Evolutionary conservation across 2,329 filamentous ascomycete genomes (phyloP), one percentile per base, ranked within the genome.

Genomic region (Penicillium griseofulvum): DNA sequence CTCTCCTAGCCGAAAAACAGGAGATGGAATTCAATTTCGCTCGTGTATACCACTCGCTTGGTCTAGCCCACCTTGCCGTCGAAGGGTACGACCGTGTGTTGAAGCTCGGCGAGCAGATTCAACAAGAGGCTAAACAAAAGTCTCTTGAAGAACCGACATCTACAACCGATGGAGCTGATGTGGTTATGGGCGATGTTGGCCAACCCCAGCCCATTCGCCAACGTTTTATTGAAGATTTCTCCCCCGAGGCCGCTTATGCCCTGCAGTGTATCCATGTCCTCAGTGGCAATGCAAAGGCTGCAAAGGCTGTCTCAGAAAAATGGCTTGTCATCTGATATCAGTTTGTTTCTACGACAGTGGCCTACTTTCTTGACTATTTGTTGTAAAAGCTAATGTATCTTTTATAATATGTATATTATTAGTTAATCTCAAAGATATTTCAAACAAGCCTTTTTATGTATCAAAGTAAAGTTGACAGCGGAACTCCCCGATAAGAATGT

Each of bases 11-110:
- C 19, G 76, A 87, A 64, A 74, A 79, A 46, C 88, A 90, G 68
- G 91, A 96, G 73, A 89, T 89, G 8, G 87, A 90, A 67, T 95
- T 88, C 75, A 96, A 96, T 66, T 80, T 91, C 45, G 91, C 83
- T 1, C 80, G 90, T 22, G 83, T 86, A 26, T 94, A 89, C 78
- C 89, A 94, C 70, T 80, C 87, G 55, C 77, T 95, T 11, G 89
- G 90, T 0, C 76, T 95, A 55, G 79, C 82, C 19, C 85, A 90
- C 67, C 75, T 95, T 28, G 91, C 91, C 0, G 76, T 89, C 5
- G 80, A 85, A 22, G 88, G 84, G 51, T 97, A 97, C 69, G 78
- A 85, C 60, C 77, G 74, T 34, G 83, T 82, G 34, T 71, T 88
- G 41, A 68, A 73, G 29, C 62, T 86, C 34, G 78, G 79, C 36